Evolutionary conservation across 257 asterid species (phyloP), one percentile per base, ranked within the genome.

Genomic region (Capsicum chinense): DNA sequence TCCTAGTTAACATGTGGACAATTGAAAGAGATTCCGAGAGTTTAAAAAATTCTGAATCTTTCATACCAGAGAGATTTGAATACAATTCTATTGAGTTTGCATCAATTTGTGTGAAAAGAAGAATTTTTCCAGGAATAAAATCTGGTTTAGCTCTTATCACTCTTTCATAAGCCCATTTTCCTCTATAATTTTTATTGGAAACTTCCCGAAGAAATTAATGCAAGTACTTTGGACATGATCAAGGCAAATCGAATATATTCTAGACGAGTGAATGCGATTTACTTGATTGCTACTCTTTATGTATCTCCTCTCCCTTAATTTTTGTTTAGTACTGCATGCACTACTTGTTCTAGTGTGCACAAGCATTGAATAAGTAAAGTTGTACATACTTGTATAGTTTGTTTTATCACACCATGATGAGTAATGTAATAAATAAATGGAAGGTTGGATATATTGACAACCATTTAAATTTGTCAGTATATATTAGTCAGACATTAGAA

Each of bases 201-300:
- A 66, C 73, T 66, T 66, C 73, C 73, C 2, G 5, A 33, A 33
- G 73, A 47, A 33, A 33, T 33, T 33, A 64, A 8, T 66, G 48
- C 73, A 5, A 66, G 5, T 7, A 14, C 33, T 66, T 66, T 66
- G 47, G 73, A 66, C 11, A 66, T 66, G 71, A 64, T 9, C 12
- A 44, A 64, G 71, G 44, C 44, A 64, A 64, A 64, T 64, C n/a
- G 71, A 64, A 66, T 66, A 33, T 66, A 47, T 33, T 47, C 73
- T 66, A 33, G 73, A 33, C 33, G 11, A 33, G 47, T 33, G 73
- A 66, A 66, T 2, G 73, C 33, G 33, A 19, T 66, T 2, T 33
- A 66, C 42, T 33, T 66, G 10, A 33, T 66, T 33, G 73, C 73
- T 33, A 66, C 48, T 12, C 73, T 47, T 39, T 33, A 66, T 66